Conservation (phyloP, 305 asterid genomes). For the Withania somnifera region DNA sequence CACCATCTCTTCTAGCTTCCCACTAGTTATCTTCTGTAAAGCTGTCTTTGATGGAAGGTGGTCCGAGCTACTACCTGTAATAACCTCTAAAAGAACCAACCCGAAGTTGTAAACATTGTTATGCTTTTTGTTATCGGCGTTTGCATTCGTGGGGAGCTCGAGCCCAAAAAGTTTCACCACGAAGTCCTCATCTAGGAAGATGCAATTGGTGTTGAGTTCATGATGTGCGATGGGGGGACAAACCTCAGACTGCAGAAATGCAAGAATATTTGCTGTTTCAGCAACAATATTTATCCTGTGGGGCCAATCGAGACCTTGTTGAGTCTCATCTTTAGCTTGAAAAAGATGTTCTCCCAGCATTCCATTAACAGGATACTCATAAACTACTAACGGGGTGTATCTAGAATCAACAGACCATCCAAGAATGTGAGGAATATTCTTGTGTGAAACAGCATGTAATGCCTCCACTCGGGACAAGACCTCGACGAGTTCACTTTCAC, state of each 20-base stretch:
- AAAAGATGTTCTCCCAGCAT: slow-evolving; percentile 35
- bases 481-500: slow-evolving; percentile 23
- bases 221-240: slow-evolving; percentile 47
- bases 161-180: slow-evolving; percentile 36
- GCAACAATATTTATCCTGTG: slow-evolving; percentile 33
- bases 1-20: slow-evolving; percentile 57
- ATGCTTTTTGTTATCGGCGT: slow-evolving; percentile 13
- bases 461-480: slow-evolving; percentile 34
- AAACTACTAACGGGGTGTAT: slow-evolving; percentile 32
- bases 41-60: slow-evolving; percentile 11
- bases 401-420: slow-evolving; percentile 51
- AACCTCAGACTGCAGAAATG: slow-evolving; percentile 45
- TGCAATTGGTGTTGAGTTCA: slow-evolving; percentile 34
- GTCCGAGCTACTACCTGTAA: slow-evolving; percentile 28
- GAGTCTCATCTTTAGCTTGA: slow-evolving; percentile 20
- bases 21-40: slow-evolving; percentile 48
- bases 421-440: slow-evolving; percentile 35
- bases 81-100: slow-evolving; percentile 39
- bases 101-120: slow-evolving; percentile 49
- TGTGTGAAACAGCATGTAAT: slow-evolving; percentile 35
- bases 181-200: slow-evolving; percentile 40
- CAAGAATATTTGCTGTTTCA: slow-evolving; percentile 39
- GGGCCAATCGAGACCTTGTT: slow-evolving; percentile 34
- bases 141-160: slow-evolving; percentile 15
- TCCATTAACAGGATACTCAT: slow-evolving; percentile 40